Conservation (phyloP, 2,329 filamentous ascomycete species). For the Alternaria sp. region DNA sequence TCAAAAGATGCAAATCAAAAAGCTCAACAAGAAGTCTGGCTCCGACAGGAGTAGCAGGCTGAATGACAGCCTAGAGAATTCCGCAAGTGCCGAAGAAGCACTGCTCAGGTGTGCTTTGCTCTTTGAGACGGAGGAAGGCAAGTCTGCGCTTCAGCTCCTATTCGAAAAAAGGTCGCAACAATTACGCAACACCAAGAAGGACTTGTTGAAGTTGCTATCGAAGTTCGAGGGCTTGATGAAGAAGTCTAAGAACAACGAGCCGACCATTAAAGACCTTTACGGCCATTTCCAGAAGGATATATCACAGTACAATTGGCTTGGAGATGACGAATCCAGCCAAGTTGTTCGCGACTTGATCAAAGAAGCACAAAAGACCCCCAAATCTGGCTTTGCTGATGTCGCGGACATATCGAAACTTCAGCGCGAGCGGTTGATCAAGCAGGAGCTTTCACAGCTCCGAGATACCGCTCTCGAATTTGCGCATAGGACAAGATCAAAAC, state of each 20-base stretch:
- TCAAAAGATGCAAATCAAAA: conserved; percentile 56
- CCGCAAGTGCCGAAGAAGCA: conserved; percentile 58
- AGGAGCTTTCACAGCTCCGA: conserved; percentile 25
- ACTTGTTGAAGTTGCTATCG: conserved; percentile 20
- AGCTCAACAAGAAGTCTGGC: conserved; percentile 41
- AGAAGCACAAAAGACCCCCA: conserved; percentile 12
- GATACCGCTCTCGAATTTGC: conserved; percentile 27
- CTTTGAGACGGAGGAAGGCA: conserved; percentile 18
- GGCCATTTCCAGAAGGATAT: conserved; percentile 27
- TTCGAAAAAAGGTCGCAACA: conserved; percentile 23
- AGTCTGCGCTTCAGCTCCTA: conserved; percentile 22
- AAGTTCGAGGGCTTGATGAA: conserved; percentile 25
- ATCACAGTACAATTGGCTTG: conserved; percentile 22
- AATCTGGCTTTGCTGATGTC: conserved; percentile 5
- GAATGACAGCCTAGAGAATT: conserved; percentile 55
- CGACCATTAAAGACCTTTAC: conserved; percentile 20
- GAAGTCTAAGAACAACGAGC: not conserved
- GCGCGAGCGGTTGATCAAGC: conserved; percentile 15
- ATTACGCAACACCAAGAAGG: conserved; percentile 9
- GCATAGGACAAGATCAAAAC: conserved; percentile 22
- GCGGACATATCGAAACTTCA: conserved; percentile 3
- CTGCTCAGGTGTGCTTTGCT: conserved; percentile 54
- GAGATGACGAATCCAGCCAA: conserved; percentile 24
- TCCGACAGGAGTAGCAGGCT: conserved; percentile 51
- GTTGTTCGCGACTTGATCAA: conserved; percentile 13